Base-by-base conservation (phyloP, 306 rosid species). In the Trifolium pratense region DNA sequence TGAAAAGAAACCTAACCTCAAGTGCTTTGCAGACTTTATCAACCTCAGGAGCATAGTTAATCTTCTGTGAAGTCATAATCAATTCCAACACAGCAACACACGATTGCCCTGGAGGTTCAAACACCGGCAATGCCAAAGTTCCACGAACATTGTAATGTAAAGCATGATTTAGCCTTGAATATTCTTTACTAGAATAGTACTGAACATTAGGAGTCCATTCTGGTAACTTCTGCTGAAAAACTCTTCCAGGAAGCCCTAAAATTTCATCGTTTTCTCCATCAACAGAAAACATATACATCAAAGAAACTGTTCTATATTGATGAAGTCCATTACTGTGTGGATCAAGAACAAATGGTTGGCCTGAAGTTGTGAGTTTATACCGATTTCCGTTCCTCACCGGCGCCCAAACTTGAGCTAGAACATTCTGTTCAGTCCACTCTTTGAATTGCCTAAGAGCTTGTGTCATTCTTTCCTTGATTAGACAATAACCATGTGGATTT, bases 191-290 rank as follows among this genome's bases (percentile, higher is more conserved):
- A 34, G 97, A 83, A 75, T 90, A 93, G 61, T 83, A 93, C 83
- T 89, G 97, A 81, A 93, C 98, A 87, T 93, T 78, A 5, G 98
- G 98, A 71, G 87, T 89, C 98, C 98, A 93, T 77, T 93, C 98
- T 0, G 97, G 97, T 72, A 90, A 58, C 31, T 85, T 93, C 32
- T 84, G 88, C 82, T 53, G 89, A 72, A 87, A 93, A 76, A 93
- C 97, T n/a, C 97, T 90, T 53, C 97, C 96, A 3, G 96, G 97
- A 34, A 93, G 96, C 31, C 97, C 98, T 17, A 82, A 46, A 37
- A 61, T 70, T 79, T 75, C 97, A 15, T 87, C 83, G 26, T 79
- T 78, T 52, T 86, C 96, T 9, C 90, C 87, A 52, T 86, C 93
- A 29, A 88, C 86, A 64, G 97, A 74, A 63, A 93, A 93, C 84